Conservation (phyloP, 306 rosid species). For the Prunus mongolica region DNA sequence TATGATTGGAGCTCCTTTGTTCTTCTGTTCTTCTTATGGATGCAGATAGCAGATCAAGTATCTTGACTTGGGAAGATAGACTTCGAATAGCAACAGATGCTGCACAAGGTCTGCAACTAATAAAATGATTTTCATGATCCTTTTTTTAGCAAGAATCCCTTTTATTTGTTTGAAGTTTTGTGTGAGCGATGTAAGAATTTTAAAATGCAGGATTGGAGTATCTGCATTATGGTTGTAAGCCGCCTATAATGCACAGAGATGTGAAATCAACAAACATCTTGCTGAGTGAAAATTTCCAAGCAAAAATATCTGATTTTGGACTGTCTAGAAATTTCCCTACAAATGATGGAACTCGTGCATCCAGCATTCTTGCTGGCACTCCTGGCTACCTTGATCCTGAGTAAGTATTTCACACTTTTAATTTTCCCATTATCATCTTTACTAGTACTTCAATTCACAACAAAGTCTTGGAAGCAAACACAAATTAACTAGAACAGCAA, state of each 20-base stretch:
- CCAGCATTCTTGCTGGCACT: background rate
- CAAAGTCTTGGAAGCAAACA: no score
- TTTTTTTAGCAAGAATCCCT: no score
- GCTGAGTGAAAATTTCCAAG: constrained; percentile 26
- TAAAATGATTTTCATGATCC: no score
- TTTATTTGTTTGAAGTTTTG: no score
- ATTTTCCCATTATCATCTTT: background rate
- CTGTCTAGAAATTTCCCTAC: constrained; percentile 22
- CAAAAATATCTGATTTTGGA: constrained; percentile 35
- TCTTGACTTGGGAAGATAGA: constrained; percentile 16
- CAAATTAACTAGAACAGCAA: no score
- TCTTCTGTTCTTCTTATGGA: background rate
- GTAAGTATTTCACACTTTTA: background rate
- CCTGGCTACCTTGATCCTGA: constrained; percentile 20
- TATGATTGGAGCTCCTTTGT: no score
- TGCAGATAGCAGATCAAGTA: background rate
- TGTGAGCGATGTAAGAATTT: background rate
- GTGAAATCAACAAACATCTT: constrained; percentile 31
- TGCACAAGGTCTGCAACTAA: constrained; percentile 12
- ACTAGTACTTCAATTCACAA: background rate
- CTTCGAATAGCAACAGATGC: constrained; percentile 18
- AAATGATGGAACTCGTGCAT: background rate
- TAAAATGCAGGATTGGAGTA: constrained; percentile 5
- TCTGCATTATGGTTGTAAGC: constrained; percentile 37
- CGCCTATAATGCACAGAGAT: constrained; percentile 39